Evolutionary conservation across 176 grass and related monocot species (phyloP).

Genomic region (Bothriochloa decipiens): DNA sequence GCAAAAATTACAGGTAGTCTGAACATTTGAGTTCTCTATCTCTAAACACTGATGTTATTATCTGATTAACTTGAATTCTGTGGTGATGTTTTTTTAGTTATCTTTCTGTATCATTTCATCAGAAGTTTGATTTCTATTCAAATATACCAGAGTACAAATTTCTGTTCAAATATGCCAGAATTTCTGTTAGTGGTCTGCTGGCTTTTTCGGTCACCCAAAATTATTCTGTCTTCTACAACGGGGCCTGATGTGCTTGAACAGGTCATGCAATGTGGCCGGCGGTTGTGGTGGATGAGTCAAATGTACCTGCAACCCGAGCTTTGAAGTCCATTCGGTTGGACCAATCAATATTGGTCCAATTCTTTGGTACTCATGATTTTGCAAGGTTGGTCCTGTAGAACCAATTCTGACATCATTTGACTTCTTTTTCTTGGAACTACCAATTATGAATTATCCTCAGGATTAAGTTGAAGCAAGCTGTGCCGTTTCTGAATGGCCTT

Average conservation of each 20-base stretch:
- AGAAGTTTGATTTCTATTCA: slow-evolving; percentile 11
- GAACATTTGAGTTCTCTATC: slow-evolving; percentile 17
- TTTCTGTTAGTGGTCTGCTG: background rate
- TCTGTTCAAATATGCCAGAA: background rate
- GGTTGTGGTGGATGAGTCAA: slow-evolving; percentile 84
- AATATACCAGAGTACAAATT: background rate
- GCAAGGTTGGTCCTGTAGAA: slow-evolving; percentile 74
- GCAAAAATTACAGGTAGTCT: slow-evolving; percentile 94
- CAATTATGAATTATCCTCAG: slow-evolving; percentile 55
- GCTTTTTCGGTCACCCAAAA: slow-evolving; percentile 12
- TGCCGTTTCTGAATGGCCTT: slow-evolving; percentile 92
- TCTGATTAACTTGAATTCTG: slow-evolving; percentile 27
- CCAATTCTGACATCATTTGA: slow-evolving; percentile 22
- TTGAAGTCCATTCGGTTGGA: slow-evolving; percentile 70
- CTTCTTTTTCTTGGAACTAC: slow-evolving; percentile 41
- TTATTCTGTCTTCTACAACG: slow-evolving; percentile 26
- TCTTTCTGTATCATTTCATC: slow-evolving; percentile 23
- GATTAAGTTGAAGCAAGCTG: slow-evolving; percentile 83
- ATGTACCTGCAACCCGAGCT: slow-evolving; percentile 56
- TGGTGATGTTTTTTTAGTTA: background rate
- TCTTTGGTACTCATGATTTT: slow-evolving; percentile 99
- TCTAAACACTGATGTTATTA: slow-evolving; percentile 24
- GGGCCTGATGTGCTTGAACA: slow-evolving; percentile 54
- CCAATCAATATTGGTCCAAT: slow-evolving; percentile 86
- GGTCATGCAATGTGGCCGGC: slow-evolving; percentile 99